Conservation (phyloP, 495 filamentous ascomycete genomes). For the Clavariopsis aquatica region DNA sequence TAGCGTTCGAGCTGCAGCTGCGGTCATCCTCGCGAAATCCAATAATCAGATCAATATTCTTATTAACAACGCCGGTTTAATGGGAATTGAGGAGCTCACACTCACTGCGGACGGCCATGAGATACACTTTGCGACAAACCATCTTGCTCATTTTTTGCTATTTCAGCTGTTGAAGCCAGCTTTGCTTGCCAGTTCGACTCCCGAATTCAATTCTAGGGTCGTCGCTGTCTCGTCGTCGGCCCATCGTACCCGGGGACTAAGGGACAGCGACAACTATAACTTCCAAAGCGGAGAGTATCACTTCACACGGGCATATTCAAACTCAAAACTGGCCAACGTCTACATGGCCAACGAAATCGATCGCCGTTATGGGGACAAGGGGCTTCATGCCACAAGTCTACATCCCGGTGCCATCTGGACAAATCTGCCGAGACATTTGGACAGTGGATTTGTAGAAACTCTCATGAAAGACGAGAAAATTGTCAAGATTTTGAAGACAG, state of each 20-base stretch:
- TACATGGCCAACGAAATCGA: conserved; percentile 43
- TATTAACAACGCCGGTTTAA: conserved; percentile 46
- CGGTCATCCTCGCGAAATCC: conserved; percentile 27
- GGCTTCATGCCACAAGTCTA: conserved; percentile 32
- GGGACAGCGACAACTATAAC: conserved; percentile 43
- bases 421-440: conserved; percentile 10
- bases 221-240: conserved; percentile 48
- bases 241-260: conserved; percentile 41
- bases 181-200: conserved; percentile 46
- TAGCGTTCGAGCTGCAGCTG: conserved; percentile 31
- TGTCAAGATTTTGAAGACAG: conserved; percentile 27
- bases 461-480: conserved; percentile 8
- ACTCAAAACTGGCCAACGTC: conserved; percentile 41
- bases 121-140: conserved; percentile 53
- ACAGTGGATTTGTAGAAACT: conserved; percentile 10
- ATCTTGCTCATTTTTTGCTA: conserved; percentile 56
- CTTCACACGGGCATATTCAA: conserved; percentile 39
- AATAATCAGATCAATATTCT: conserved; percentile 39
- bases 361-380: conserved; percentile 35
- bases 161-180: conserved; percentile 52
- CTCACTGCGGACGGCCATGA: conserved; percentile 53
- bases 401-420: conserved; percentile 39
- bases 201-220: conserved; percentile 47
- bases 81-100: conserved; percentile 49
- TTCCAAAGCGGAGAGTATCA: conserved; percentile 48